A percentile compares a stretch with the other conserved stretches of the same genome.
phyloP scores from a whole-genome alignment of 2,329 filamentous ascomycete genomes.

The Xylaria multiplex region DNA sequence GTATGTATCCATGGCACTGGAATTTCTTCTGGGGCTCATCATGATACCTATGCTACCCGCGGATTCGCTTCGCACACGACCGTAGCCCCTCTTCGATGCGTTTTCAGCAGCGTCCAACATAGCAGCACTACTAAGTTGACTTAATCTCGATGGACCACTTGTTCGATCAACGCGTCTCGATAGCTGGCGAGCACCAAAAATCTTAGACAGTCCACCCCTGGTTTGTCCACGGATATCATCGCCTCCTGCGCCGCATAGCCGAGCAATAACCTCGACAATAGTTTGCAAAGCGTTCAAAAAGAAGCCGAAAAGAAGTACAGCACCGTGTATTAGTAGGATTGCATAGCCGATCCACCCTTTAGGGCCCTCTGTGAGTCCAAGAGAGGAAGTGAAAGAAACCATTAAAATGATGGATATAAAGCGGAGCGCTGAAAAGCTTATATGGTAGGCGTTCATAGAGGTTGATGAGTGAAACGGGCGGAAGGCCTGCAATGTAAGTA shows the following conservation, averaged over 20 bases:
- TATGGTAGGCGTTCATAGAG: conserved; percentile 97
- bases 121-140: conserved; percentile 81
- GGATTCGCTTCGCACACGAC: conserved; percentile 69
- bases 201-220: conserved; percentile 85
- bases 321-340: conserved; percentile 85
- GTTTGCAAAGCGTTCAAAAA: conserved; percentile 93
- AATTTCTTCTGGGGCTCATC: conserved; percentile 59
- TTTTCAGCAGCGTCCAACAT: conserved; percentile 76
- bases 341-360: conserved; percentile 97
- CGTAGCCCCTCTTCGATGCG: conserved; percentile 70
- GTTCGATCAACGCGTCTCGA: conserved; percentile 76
- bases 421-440: conserved; percentile 80
- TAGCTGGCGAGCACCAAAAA: conserved; percentile 90
- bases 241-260: conserved; percentile 83
- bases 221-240: conserved; percentile 75
- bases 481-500: conserved; percentile 88
- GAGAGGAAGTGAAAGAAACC: conserved; percentile 83
- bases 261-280: conserved; percentile 85
- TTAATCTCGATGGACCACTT: conserved; percentile 74
- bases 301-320: conserved; percentile 89
- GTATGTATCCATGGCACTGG: conserved; percentile 64
- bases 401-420: conserved; percentile 80
- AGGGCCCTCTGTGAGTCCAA: conserved; percentile 79
- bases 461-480: conserved; percentile 89
- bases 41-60: conserved; percentile 66